phyloP scores from a whole-genome alignment of 139 green algal genomes.

The Tetraselmis striata region DNA sequence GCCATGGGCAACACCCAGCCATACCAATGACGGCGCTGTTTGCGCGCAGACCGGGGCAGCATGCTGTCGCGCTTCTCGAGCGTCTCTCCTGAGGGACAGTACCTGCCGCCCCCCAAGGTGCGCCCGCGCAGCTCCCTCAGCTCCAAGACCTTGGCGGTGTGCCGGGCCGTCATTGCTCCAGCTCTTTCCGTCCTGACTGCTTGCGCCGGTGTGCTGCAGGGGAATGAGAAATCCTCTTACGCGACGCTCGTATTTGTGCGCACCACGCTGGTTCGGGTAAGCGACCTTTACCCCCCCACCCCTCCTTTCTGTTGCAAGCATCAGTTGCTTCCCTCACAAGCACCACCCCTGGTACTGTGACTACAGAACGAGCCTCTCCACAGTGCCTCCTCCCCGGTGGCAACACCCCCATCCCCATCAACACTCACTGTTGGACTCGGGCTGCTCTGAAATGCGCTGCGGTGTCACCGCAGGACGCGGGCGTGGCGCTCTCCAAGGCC shows the following conservation, averaged over 20 bases:
- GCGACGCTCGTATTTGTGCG: conserved; percentile 90
- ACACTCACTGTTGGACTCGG: too few relatives aligned
- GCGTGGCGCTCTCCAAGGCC: conserved; percentile 61
- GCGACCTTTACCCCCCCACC: background rate
- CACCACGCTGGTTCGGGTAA: conserved; percentile 64
- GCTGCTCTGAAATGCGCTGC: too few relatives aligned
- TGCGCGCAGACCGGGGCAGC: conserved; percentile 47
- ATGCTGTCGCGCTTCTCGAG: conserved; percentile 87
- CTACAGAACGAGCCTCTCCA: too few relatives aligned
- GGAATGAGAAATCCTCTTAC: conserved; percentile 85
- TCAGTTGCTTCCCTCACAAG: too few relatives aligned
- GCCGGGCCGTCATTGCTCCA: too few relatives aligned
- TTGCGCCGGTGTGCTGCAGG: background rate
- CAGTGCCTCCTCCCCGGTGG: too few relatives aligned
- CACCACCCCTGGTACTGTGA: too few relatives aligned
- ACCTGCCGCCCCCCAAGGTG: conserved; percentile 66
- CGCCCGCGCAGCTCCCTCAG: background rate
- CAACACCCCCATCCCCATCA: too few relatives aligned
- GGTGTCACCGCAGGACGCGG: conserved; percentile 41
- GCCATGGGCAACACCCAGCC: too few relatives aligned
- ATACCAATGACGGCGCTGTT: background rate
- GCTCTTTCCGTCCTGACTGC: too few relatives aligned
- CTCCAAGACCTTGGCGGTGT: too few relatives aligned
- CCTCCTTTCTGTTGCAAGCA: background rate
- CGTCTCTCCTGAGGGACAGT: conserved; percentile 70